A percentile compares a stretch with the other conserved stretches of the same genome.
Evolutionary conservation across 176 grass and related monocot genomes (phyloP).

Genomic region (Musa schizocarpa): DNA sequence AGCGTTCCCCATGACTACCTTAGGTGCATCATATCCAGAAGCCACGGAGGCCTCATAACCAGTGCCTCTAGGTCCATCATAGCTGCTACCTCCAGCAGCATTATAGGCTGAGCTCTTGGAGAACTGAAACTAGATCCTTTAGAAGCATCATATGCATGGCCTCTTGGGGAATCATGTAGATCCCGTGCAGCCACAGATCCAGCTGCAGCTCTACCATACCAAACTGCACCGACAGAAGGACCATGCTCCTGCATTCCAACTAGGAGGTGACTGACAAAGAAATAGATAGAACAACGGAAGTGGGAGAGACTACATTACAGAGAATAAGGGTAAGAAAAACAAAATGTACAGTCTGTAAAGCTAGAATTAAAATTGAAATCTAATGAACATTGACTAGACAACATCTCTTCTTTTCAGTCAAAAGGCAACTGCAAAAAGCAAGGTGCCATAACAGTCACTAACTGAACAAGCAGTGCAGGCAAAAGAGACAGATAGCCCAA

Average conservation of each 20-base stretch:
- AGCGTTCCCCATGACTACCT: conserved; percentile 20
- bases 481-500: no score
- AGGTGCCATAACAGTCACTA: no score
- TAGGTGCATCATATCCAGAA: conserved; percentile 37
- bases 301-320: not conserved
- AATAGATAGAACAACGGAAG: no score
- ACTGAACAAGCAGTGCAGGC: no score
- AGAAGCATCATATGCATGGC: conserved; percentile 37
- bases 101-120: conserved; percentile 33
- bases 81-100: conserved; percentile 27
- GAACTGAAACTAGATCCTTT: conserved; percentile 28
- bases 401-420: not conserved
- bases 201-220: conserved; percentile 38
- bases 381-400: not conserved
- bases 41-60: conserved; percentile 36
- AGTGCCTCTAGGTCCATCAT: conserved; percentile 3
- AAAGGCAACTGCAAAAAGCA: not conserved
- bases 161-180: conserved; percentile 43
- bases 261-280: conserved; percentile 7
- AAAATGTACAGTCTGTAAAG: conserved; percentile 4
- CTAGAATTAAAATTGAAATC: not conserved
- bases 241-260: conserved; percentile 37
- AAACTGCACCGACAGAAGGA: conserved; percentile 27
- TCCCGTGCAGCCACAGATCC: conserved; percentile 23
- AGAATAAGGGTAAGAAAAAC: conserved; percentile 2